Evolutionary conservation across 1,284 basidiomycete species (phyloP), one percentile per base, ranked within the genome.

Genomic region (Ganoderma resinaceum): DNA sequence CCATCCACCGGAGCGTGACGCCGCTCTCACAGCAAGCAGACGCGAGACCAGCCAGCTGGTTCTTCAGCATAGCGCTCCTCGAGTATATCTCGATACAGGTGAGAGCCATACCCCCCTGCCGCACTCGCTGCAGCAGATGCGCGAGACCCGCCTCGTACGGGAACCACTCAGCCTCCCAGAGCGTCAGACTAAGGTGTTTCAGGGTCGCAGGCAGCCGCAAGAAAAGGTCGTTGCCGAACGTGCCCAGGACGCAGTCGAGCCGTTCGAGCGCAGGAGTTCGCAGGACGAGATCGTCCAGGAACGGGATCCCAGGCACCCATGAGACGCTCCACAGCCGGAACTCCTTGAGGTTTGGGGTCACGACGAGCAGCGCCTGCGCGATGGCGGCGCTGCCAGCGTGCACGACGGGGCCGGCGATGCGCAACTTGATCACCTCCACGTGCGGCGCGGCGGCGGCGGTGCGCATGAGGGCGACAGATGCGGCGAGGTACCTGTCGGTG

Each of bases 201-300:
- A 55, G 12, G 23, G 29, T 20, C 29, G 52, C 52, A 33, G 52
- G 52, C 3, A 55, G 52, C 9, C 52, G 52, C 6, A 31, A 31
- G 52, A 55, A 55, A 6, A 55, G 29, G 16, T 18, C 29, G 52
- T 55, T 26, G 52, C 11, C 33, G 52, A 55, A 55, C 31, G 52
- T 55, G 16, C 29, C 31, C 5, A 55, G 52, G 7, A 55, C 52
- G 52, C 26, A 31, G 6, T 55, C 29, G 52, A 55, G 29, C 16
- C 29, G 29, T 20, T 55, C 52, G 29, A 55, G 52, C 52, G 26
- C 8, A 6, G 29, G 52, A 2, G 29, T 18, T 1, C 52, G 52
- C 31, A 31, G 29, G 29, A 55, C 52, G 52, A 55, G 52, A 5
- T 55, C 52, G 52, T 55, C 52, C 52, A 55, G 18, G 52, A 55